phyloP scores from a whole-genome alignment of 805 yeast genomes.

The Danielozyma ontarioensis region DNA sequence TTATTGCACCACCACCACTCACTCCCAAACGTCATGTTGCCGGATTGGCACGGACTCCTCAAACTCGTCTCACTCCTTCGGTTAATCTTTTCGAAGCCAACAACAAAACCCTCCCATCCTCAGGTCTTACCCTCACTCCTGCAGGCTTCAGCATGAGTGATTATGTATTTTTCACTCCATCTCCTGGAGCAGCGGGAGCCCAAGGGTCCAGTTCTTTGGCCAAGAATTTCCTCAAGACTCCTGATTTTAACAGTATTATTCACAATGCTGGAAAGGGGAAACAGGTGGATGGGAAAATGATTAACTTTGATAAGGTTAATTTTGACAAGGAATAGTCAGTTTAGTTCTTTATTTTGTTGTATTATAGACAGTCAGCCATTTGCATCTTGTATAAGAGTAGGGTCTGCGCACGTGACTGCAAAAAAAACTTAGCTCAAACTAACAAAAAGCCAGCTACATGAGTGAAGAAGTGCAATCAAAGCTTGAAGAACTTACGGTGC shows the following conservation, averaged over 20 bases:
- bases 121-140: constrained; percentile 44
- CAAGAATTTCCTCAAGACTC: constrained; percentile 32
- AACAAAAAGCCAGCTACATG: constrained; percentile 10
- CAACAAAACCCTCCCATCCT: constrained; percentile 32
- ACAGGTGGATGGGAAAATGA: constrained; percentile 38
- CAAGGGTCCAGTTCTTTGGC: constrained; percentile 32
- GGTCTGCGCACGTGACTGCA: too few species aligned
- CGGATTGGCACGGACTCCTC: constrained; percentile 29
- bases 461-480: background rate
- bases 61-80: constrained; percentile 37
- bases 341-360: too few species aligned
- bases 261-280: constrained; percentile 9
- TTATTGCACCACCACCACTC: constrained; percentile 37
- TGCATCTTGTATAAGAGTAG: too few species aligned
- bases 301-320: constrained; percentile 37
- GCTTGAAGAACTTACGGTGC: background rate
- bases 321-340: constrained; percentile 15
- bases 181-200: constrained; percentile 63
- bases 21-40: constrained; percentile 36
- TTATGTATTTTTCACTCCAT: constrained; percentile 73
- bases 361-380: too few species aligned
- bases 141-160: constrained; percentile 80
- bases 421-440: too few species aligned
- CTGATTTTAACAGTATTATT: constrained; percentile 34
- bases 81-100: constrained; percentile 18